A percentile compares a stretch with the other conserved stretches of the same genome.
Conservation (phyloP, 495 filamentous ascomycete genomes). For the Penicillium ochrochloron region DNA sequence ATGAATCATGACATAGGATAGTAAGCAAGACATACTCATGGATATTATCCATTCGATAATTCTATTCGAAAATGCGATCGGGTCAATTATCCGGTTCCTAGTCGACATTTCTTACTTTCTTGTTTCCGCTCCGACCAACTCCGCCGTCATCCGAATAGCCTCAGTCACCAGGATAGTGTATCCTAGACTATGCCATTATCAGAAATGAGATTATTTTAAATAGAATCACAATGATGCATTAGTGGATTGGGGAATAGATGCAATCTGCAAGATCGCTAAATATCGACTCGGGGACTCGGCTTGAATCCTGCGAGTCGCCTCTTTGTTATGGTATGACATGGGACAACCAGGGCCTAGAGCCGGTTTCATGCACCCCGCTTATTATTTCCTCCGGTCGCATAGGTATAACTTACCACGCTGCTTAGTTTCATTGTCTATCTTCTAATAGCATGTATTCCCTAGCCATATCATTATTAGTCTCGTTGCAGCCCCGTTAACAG, state of each 20-base stretch:
- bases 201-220: background rate
- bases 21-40: background rate
- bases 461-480: background rate
- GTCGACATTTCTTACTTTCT: background rate
- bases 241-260: background rate
- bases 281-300: background rate
- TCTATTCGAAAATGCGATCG: background rate
- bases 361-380: background rate
- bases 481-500: background rate
- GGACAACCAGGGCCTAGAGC: background rate
- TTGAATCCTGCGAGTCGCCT: background rate
- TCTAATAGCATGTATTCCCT: background rate
- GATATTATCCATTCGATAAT: background rate
- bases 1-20: background rate
- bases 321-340: background rate
- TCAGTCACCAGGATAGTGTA: background rate
- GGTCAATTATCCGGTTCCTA: background rate
- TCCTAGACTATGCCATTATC: background rate
- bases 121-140: slow-evolving; percentile 4
- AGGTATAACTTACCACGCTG: background rate
- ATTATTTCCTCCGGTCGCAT: background rate
- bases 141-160: slow-evolving; percentile 2
- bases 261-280: background rate
- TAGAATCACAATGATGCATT: too few species aligned
- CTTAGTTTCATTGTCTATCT: background rate